These are phyloP conservation scores for Letharia lupina DNA, from an alignment of 495 filamentous ascomycete species.

Conservation along the genomic window DNA sequence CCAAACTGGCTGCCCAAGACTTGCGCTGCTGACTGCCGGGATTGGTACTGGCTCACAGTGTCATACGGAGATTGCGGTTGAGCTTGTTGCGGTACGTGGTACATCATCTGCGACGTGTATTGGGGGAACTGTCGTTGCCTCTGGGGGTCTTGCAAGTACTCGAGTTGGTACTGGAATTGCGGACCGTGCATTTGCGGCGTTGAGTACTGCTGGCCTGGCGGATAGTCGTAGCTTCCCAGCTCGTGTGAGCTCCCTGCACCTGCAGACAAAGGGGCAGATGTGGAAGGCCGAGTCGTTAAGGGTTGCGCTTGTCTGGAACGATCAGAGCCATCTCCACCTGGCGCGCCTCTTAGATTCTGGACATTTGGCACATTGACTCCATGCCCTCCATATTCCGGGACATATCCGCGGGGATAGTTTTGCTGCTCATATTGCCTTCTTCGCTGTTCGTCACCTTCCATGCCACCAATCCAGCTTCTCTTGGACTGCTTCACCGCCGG, in stretches of 20 bases:
- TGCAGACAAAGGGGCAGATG: conserved; percentile 13
- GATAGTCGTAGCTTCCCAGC: conserved; percentile 40
- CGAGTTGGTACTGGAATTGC: conserved; percentile 40
- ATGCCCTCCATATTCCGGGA: conserved; percentile 11
- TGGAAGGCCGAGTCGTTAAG: conserved; percentile 14
- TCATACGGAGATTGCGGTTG: conserved; percentile 65
- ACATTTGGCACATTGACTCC: conserved; percentile 9
- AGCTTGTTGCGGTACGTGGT: conserved; percentile 64
- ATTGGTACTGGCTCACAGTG: conserved; percentile 65
- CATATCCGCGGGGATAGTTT: conserved; percentile 27
- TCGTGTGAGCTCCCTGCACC: conserved; percentile 16
- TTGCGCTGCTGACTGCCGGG: conserved; percentile 77
- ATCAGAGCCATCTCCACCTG: conserved; percentile 15
- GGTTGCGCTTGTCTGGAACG: conserved; percentile 19
- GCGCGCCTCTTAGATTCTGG: conserved; percentile 5
- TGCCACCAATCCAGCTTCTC: conserved; percentile 44
- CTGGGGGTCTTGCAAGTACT: conserved; percentile 32
- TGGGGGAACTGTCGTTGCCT: conserved; percentile 37
- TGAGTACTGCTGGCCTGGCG: conserved; percentile 32
- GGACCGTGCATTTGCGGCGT: conserved; percentile 35
- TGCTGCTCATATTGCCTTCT: conserved; percentile 64
- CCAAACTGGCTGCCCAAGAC: conserved; percentile 63
- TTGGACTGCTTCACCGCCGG: conserved; percentile 35
- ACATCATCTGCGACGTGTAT: conserved; percentile 63
- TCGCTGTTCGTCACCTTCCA: conserved; percentile 62